Conservation (phyloP, 2,329 filamentous ascomycete species). For the Aspergillus sp. region DNA sequence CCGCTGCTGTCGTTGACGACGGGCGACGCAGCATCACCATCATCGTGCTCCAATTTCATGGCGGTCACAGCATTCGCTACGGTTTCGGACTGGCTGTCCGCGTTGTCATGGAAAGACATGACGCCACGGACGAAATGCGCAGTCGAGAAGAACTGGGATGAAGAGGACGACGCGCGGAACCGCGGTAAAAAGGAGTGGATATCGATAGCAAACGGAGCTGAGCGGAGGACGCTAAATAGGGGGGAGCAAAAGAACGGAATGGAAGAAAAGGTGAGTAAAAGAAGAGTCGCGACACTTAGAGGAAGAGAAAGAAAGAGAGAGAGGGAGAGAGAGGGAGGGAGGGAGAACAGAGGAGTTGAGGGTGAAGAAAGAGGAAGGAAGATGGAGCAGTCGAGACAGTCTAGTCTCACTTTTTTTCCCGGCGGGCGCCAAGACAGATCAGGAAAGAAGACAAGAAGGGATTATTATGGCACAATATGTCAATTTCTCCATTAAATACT, state of each 20-base stretch:
- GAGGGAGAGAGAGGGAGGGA: background rate
- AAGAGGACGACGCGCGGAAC: conserved; percentile 3
- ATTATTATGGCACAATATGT: background rate
- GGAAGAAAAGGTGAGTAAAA: conserved; percentile 3
- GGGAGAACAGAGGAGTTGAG: background rate
- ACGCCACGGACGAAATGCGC: conserved; percentile 29
- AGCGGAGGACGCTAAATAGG: background rate
- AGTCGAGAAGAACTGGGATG: conserved; percentile 7
- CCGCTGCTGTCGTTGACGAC: conserved; percentile 20
- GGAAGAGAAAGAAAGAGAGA: background rate
- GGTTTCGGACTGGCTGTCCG: conserved; percentile 30
- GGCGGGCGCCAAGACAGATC: background rate
- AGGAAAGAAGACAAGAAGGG: background rate
- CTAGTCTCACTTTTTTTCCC: background rate
- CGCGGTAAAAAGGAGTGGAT: conserved; percentile 1
- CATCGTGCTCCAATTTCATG: conserved; percentile 27
- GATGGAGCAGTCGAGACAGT: background rate
- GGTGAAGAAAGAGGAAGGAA: background rate
- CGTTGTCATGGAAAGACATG: conserved; percentile 38
- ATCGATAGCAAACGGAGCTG: conserved; percentile 4
- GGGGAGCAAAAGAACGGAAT: background rate
- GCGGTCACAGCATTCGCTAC: conserved; percentile 31
- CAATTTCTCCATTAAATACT: no score
- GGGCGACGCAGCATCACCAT: conserved; percentile 15
- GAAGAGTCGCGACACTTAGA: background rate